Conservation (phyloP, 192 early-diverging fungal species). For the Entomortierella lignicola region DNA sequence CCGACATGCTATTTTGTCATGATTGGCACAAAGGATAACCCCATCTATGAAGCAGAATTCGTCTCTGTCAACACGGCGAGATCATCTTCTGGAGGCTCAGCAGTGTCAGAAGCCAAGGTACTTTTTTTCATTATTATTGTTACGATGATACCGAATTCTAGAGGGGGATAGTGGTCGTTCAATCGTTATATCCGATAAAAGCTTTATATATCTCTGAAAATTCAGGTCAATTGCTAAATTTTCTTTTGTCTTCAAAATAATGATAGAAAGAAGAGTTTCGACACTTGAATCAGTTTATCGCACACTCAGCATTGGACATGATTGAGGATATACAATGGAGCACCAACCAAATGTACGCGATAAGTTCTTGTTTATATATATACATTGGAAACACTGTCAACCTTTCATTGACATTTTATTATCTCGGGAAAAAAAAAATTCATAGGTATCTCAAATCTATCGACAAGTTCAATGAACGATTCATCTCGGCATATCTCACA, state of each 20-base stretch:
- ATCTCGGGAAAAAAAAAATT: no score
- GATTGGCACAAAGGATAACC: slow-evolving; percentile 94
- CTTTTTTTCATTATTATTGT: no score
- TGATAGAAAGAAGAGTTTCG: slow-evolving; percentile 80
- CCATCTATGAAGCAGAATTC: slow-evolving; percentile 95
- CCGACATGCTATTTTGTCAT: slow-evolving; percentile 89
- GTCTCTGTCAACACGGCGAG: slow-evolving; percentile 56
- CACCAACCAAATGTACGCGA: slow-evolving; percentile 79
- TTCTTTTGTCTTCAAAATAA: slow-evolving; percentile 6
- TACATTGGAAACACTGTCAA: no score
- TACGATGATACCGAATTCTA: no score
- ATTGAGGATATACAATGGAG: slow-evolving; percentile 96
- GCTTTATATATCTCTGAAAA: no score
- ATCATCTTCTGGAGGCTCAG: slow-evolving; percentile 56
- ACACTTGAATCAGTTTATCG: slow-evolving; percentile 96
- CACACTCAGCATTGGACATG: slow-evolving; percentile 96
- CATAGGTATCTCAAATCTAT: slow-evolving; percentile 93
- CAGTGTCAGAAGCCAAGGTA: slow-evolving; percentile 53
- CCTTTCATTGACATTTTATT: no score
- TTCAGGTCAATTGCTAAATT: not conserved
- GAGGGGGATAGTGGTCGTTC: no score
- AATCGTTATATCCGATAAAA: no score
- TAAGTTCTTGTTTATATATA: no score
- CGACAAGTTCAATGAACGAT: slow-evolving; percentile 96
- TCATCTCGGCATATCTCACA: slow-evolving; percentile 91